A percentile compares a stretch with the other conserved stretches of the same genome.
Conservation (phyloP, 352 stramenopile species). For the Globisporangium splendens region DNA sequence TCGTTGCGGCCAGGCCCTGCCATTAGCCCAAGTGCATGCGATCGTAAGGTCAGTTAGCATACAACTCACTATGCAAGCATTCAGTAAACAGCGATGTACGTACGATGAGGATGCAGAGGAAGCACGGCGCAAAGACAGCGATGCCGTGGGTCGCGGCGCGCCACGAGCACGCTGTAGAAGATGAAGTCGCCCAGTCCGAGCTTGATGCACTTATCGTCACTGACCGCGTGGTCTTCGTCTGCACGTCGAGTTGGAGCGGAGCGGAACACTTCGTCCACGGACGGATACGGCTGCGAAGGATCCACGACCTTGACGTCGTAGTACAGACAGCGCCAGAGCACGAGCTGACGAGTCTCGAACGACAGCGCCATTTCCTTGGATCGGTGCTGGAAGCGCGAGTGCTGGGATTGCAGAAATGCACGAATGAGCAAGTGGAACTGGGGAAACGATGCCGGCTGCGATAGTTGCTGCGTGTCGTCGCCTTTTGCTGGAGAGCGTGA, state of each 20-base stretch:
- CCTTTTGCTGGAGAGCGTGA: too few species aligned
- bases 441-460: too few species aligned
- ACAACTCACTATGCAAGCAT: neutral
- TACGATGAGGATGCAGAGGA: slow-evolving; percentile 89
- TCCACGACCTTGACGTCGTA: too few species aligned
- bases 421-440: too few species aligned
- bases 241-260: too few species aligned
- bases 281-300: too few species aligned
- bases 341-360: neutral
- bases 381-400: too few species aligned
- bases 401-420: too few species aligned
- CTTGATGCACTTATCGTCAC: slow-evolving; percentile 77
- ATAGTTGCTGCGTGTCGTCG: too few species aligned
- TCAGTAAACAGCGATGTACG: slow-evolving; percentile 19
- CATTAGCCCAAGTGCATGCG: too few species aligned
- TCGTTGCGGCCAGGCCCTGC: slow-evolving; percentile 85
- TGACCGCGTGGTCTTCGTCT: slow-evolving; percentile 19
- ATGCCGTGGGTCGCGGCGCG: slow-evolving; percentile 91
- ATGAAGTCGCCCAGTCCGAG: slow-evolving; percentile 96
- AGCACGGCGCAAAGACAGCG: slow-evolving; percentile 88
- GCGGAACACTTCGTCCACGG: too few species aligned
- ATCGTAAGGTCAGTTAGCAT: neutral
- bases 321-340: neutral
- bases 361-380: neutral
- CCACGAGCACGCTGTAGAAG: slow-evolving; percentile 97